phyloP scores from a whole-genome alignment of 441 rosid genomes.

The Erodium chrysanthum region DNA sequence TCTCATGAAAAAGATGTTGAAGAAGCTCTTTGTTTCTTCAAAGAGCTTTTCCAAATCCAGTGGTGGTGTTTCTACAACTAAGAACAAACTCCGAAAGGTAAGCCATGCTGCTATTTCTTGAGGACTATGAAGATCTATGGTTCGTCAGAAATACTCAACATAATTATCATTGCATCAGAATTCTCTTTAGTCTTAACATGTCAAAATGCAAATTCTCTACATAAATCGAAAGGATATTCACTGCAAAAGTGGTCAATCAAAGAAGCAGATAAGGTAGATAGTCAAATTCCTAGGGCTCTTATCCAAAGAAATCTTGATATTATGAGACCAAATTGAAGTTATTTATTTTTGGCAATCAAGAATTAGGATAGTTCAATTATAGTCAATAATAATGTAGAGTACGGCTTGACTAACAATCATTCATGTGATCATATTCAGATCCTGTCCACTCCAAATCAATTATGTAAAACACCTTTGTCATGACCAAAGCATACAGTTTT shows the following conservation, averaged over 20 bases:
- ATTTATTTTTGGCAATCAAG: not conserved
- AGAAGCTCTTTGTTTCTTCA: slow-evolving; percentile 1
- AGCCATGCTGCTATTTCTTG: not conserved
- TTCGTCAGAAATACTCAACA: not conserved
- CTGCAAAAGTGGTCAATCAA: not conserved
- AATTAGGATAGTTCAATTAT: not conserved
- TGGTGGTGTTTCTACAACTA: not conserved
- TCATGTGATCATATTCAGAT: not conserved
- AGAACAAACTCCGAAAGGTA: slow-evolving; percentile 7
- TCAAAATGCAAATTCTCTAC: not conserved
- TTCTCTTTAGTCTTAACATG: not conserved
- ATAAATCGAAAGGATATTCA: not conserved
- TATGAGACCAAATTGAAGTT: not conserved
- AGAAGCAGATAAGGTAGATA: not conserved
- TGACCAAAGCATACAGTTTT: not conserved
- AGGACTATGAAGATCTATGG: not conserved
- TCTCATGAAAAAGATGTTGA: slow-evolving; percentile 1
- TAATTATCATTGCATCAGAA: not conserved
- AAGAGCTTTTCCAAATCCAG: slow-evolving; percentile 1
- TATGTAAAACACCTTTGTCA: not conserved
- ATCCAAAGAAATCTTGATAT: not conserved
- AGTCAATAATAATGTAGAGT: not conserved
- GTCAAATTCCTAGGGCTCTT: not conserved
- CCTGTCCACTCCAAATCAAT: not conserved
- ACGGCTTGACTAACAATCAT: not conserved